A percentile compares a stretch with the other conserved stretches of the same genome.
Conservation (phyloP, 2,329 filamentous ascomycete genomes). For the Monilinia polystroma region DNA sequence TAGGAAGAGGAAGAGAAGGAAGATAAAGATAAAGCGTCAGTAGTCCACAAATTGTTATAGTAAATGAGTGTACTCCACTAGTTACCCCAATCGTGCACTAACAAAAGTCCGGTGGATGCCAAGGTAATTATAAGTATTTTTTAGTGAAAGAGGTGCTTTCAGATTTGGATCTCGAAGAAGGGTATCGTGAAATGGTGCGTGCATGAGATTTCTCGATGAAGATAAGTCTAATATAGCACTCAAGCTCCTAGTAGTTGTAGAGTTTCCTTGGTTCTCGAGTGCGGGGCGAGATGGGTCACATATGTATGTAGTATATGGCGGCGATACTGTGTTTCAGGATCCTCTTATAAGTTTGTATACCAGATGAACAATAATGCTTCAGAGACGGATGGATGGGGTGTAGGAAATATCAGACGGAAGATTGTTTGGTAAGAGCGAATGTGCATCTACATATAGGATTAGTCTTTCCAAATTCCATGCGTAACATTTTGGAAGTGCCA, state of each 20-base stretch:
- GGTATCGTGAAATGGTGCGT: slow-evolving; percentile 11
- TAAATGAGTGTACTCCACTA: neutral
- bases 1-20: neutral
- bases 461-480: neutral
- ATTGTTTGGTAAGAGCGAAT: neutral
- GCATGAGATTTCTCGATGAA: neutral
- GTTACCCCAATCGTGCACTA: slow-evolving; percentile 16
- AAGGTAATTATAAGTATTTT: neutral
- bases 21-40: neutral
- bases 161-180: neutral
- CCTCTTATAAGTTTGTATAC: neutral
- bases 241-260: neutral
- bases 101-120: neutral
- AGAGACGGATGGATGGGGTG: no score
- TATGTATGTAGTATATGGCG: neutral
- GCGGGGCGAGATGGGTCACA: slow-evolving; percentile 7
- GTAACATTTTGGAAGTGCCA: neutral
- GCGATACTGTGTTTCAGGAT: neutral
- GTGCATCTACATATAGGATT: neutral
- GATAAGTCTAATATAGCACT: slow-evolving; percentile 10
- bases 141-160: neutral
- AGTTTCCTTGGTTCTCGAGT: slow-evolving; percentile 6
- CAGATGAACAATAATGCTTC: neutral
- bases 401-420: neutral
- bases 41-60: neutral